Conservation (phyloP, 495 filamentous ascomycete genomes). For the Hyaloscypha variabilis region DNA sequence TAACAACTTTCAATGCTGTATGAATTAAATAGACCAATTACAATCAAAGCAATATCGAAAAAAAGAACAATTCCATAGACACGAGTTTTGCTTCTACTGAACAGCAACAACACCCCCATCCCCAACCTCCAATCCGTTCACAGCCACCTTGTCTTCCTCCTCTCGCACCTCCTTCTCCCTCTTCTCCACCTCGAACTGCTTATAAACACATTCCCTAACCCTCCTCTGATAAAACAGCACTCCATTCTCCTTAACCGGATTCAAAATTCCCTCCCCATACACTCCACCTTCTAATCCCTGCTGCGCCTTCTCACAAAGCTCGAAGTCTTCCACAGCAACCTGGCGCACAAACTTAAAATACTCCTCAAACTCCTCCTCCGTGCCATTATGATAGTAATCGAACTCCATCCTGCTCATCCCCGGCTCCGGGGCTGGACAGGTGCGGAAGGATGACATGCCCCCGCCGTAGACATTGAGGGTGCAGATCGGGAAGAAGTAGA, state of each 20-base stretch:
- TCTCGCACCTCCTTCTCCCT: constrained; percentile 15
- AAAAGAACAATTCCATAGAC: too few relatives aligned
- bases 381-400: constrained; percentile 59
- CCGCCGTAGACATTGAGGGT: constrained; percentile 64
- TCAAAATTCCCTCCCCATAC: constrained; percentile 61
- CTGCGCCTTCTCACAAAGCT: constrained; percentile 63
- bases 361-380: constrained; percentile 58
- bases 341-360: constrained; percentile 62
- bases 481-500: constrained; percentile 66
- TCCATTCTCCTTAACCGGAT: constrained; percentile 60
- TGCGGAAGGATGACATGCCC: constrained; percentile 61
- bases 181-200: constrained; percentile 47
- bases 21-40: too few relatives aligned
- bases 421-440: constrained; percentile 56
- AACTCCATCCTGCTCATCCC: constrained; percentile 63
- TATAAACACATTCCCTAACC: constrained; percentile 54
- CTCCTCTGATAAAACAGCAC: constrained; percentile 59
- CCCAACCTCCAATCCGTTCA: neutral
- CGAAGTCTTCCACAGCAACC: constrained; percentile 62
- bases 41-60: too few relatives aligned
- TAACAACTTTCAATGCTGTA: too few relatives aligned
- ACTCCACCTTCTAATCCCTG: constrained; percentile 56
- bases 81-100: too few relatives aligned
- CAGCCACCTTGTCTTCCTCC: neutral
- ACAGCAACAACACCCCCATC: neutral